These are phyloP conservation scores for Wallacemonas sp. DNA, from an alignment of 208 protist species.

Conservation along the genomic window DNA sequence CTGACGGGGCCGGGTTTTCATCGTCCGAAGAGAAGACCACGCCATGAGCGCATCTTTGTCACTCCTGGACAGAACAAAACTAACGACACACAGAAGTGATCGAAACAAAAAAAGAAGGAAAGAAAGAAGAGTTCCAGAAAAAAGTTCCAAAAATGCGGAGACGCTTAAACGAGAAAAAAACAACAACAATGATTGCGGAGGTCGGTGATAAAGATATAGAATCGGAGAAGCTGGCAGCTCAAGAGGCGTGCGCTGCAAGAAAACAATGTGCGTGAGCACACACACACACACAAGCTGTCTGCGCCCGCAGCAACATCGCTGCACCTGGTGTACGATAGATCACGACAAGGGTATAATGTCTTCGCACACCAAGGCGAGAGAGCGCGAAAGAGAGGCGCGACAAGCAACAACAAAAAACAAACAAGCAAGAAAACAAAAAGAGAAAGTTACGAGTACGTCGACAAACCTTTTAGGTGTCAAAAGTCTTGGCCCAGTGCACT, in stretches of 20 bases:
- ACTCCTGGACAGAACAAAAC: conserved; percentile 2
- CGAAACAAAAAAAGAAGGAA: conserved; percentile 3
- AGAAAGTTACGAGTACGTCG: neutral
- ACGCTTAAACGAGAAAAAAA: neutral
- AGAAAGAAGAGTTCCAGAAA: neutral
- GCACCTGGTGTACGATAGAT: neutral
- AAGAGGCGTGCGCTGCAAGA: too few species aligned
- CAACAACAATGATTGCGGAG: neutral
- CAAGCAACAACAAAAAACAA: conserved; percentile 17
- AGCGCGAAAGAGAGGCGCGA: conserved; percentile 8
- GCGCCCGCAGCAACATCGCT: neutral
- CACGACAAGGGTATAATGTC: neutral
- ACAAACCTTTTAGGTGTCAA: neutral
- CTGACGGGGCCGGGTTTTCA: too few species aligned
- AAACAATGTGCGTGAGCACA: too few species aligned
- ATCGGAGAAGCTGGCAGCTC: too few species aligned
- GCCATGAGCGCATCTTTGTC: too few species aligned
- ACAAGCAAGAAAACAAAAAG: conserved; percentile 5
- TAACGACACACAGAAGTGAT: conserved; percentile 3
- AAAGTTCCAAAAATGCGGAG: neutral
- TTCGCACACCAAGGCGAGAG: neutral
- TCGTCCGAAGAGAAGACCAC: too few species aligned
- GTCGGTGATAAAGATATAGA: too few species aligned
- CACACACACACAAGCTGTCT: too few species aligned
- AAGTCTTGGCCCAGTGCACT: too few species aligned